These are phyloP conservation scores for Paecilomyces fulvus DNA, from an alignment of 2,329 filamentous ascomycete genomes.

Conservation along the genomic window DNA sequence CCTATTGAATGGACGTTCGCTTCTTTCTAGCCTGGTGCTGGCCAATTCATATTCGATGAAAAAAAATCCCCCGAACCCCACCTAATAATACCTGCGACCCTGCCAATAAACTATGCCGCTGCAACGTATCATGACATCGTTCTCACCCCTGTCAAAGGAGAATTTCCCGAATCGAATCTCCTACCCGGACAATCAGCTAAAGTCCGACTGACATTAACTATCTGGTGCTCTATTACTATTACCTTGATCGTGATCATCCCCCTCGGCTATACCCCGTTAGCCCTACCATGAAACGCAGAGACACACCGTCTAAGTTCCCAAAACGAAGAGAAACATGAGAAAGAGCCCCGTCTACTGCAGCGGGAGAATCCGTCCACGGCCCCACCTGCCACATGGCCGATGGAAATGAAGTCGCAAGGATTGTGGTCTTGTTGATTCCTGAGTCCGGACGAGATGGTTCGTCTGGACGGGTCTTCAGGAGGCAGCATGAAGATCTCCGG, in stretches of 20 bases:
- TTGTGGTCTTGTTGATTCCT: background rate
- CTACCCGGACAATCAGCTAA: background rate
- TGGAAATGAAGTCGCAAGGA: constrained; percentile 6
- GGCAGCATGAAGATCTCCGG: background rate
- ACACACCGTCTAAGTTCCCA: background rate
- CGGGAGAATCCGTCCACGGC: constrained; percentile 24
- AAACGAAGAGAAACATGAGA: background rate
- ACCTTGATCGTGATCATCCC: background rate
- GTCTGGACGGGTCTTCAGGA: background rate
- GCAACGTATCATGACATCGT: background rate
- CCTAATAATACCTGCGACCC: background rate
- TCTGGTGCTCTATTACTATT: background rate
- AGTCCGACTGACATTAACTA: background rate
- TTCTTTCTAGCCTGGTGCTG: background rate
- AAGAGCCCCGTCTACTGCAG: background rate
- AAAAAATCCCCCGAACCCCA: background rate
- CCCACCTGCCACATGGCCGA: constrained; percentile 22
- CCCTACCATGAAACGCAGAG: background rate
- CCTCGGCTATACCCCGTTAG: background rate
- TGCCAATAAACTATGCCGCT: background rate
- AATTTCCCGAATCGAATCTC: background rate
- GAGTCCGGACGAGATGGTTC: background rate
- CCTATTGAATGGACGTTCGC: background rate
- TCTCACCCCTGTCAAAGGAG: background rate
- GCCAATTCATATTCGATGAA: background rate